Evolutionary conservation across 75 land plant genomes (phyloP), one percentile per base, ranked within the genome.

Genomic region (Sequoia sempervirens): DNA sequence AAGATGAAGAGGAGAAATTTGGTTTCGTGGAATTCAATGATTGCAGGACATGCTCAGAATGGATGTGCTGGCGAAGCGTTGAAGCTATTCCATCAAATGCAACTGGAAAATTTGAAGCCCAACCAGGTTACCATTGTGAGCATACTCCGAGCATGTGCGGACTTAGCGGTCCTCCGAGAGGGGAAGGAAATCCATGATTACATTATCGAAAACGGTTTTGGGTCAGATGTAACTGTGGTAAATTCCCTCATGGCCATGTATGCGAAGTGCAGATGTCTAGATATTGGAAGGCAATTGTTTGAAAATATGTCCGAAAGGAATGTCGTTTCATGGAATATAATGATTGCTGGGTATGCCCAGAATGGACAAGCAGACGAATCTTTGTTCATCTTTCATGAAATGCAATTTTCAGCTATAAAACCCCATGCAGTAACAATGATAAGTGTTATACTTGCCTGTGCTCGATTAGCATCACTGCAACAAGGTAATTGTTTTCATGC

Each of bases 21-120:
- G 69, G 91, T 93, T 1, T 91, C 97, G 2, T 95, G 95, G 93
- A 95, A 90, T 72, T 74, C 95, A 28, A 82, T 93, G 26, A 90
- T 95, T 45, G 87, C 87, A 75, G 92, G 97, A 36, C 91, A 90
- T 84, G 91, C 91, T 47, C 90, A 92, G 81, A 73, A 69, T 58
- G 84, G 68, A 26, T 26, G 56, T n/a, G 47, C 47, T 8, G 37
- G 30, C 58, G 72, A 83, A 45, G 87, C 83, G 20, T 81, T 87
- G 36, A 26, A 4, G 38, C 75, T 87, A 14, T 85, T 90, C 61
- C 50, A 80, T 73, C 40, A 66, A 36, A 89, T 89, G 86, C 34
- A 46, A 53, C 18, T 6, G 2, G 84, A 28, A 41, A 37, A 61
- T 26, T 23, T 87, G 53, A 56, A 68, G 54, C 89, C 83, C 11